phyloP scores from a whole-genome alignment of 805 yeast genomes.

The Starmera dryadoides region DNA sequence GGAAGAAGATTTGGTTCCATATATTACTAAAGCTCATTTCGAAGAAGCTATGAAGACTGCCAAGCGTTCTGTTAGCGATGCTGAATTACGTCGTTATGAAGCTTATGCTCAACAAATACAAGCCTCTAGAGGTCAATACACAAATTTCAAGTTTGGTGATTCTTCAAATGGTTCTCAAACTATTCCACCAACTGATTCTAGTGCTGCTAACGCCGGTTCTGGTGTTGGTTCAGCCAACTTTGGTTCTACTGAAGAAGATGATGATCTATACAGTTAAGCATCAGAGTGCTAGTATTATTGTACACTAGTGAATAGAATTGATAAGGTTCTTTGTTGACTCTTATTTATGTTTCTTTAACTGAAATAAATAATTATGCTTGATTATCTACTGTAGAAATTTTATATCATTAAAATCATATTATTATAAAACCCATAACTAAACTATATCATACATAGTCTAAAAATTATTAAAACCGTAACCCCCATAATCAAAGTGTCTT shows the following conservation, averaged over 20 bases:
- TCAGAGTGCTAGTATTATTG: too few species aligned
- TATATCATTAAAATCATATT: background rate
- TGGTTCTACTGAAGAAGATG: constrained; percentile 50
- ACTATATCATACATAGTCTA: too few species aligned
- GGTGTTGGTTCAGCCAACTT: constrained; percentile 37
- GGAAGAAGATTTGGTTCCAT: constrained; percentile 93
- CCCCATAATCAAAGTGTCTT: too few species aligned
- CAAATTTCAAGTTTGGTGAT: constrained; percentile 80
- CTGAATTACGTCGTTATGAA: constrained; percentile 97
- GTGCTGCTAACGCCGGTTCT: constrained; percentile 21
- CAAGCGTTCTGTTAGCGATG: constrained; percentile 92
- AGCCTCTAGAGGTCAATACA: constrained; percentile 91
- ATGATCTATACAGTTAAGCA: constrained; percentile 53
- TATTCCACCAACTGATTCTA: constrained; percentile 22
- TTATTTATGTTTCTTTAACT: too few species aligned
- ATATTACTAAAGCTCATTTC: constrained; percentile 85
- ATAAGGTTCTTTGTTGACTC: too few species aligned
- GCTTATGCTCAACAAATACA: constrained; percentile 96
- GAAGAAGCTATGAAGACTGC: constrained; percentile 99
- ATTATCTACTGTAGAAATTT: background rate
- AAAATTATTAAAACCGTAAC: too few species aligned
- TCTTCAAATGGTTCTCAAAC: constrained; percentile 25
- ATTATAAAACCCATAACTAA: too few species aligned
- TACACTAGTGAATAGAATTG: background rate
- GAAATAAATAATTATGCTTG: too few species aligned